Evolutionary conservation across 768 basidiomycete species (phyloP), one percentile per base, ranked within the genome.

Genomic region (Aureoboletus auriporus): DNA sequence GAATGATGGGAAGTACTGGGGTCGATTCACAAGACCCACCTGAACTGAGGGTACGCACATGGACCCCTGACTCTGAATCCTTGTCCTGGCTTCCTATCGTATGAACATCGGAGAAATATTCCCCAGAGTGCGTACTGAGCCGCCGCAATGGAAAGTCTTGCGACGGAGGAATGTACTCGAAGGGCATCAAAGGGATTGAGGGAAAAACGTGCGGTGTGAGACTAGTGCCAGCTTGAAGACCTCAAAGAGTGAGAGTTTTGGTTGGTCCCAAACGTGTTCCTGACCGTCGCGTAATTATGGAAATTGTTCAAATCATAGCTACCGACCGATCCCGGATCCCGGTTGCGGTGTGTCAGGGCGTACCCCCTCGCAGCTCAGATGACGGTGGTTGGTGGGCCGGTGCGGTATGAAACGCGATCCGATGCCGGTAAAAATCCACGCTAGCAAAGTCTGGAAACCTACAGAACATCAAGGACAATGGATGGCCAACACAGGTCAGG

Each of bases 71-170:
- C 30, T 55, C 57, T 12, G 55, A 41, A 5, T 63, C 66, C 20
- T 68, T 66, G 36, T 59, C 63, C 44, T 55, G 58, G 30, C 47
- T 58, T 8, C 41, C 44, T 12, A 55, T 47, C n/a, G 55, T 50
- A 8, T 37, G 46, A 39, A 51, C 44, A 2, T 63, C 55, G 3
- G 44, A 17, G 2, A 50, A 52, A 14, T 47, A 53, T 14, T 54
- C 50, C 20, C 26, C 7, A 1, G 50, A 50, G 20, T 17, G 20
- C 2, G 51, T 34, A 29, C 50, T 39, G 30, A 60, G 41, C 17
- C 34, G 52, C 12, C 42, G 55, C 33, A 62, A 35, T 12, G 66
- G 45, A 47, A 44, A 38, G 39, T 47, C 61, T 28, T 58, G 51
- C 20, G 46, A 31, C 38, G 49, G 45, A 36, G 49, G 50, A 13